Evolutionary conservation across 2,329 filamentous ascomycete genomes (phyloP), one percentile per base, ranked within the genome.

Genomic region (Teratosphaeria epicoccoides): DNA sequence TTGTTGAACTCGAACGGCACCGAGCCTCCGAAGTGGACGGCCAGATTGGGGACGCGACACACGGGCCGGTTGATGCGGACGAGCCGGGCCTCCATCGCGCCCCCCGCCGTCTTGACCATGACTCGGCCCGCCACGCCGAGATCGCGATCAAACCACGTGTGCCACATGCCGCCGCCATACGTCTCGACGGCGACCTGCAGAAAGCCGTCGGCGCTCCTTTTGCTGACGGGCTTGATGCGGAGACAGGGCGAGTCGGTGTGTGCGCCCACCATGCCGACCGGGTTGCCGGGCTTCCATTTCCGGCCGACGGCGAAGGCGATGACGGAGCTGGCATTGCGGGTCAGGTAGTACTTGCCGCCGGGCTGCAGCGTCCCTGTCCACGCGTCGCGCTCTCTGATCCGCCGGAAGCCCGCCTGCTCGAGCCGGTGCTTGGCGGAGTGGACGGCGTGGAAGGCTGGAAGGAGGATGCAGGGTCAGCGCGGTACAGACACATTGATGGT

Each of bases 131-230:
- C 93, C 50, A 97, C 82, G 61, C 87, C 86, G 56, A 98, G 75
- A 68, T 98, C 93, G 48, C 93, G 84, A 69, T 98, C 93, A 66
- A 98, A 98, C 93, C 82, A 98, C 46, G 88, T 95, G 71, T 96
- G 90, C 91, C 91, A 97, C 64, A 97, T 84, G 51, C 93, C 93
- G 55, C 93, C 93, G 49, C 93, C 93, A 66, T 98, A 98, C 1
- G 88, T 91, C 76, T 98, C 93, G 49, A 96, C 91, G 49, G 90
- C 93, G 52, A 98, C 84, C 71, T 98, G 93, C 57, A 96, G 72
- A 70, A 93, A 98, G 11, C 91, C 91, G 58, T 87, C 85, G 51
- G 80, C 83, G 64, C 81, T 79, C 73, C 91, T 93, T 73, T 91
- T 95, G 66, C 88, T 95, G 43, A 95, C 84, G 11, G 93, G 93